A percentile compares a stretch with the other conserved stretches of the same genome.
phyloP scores from a whole-genome alignment of 176 grass and related monocot species.

The Aegilops speltoides region DNA sequence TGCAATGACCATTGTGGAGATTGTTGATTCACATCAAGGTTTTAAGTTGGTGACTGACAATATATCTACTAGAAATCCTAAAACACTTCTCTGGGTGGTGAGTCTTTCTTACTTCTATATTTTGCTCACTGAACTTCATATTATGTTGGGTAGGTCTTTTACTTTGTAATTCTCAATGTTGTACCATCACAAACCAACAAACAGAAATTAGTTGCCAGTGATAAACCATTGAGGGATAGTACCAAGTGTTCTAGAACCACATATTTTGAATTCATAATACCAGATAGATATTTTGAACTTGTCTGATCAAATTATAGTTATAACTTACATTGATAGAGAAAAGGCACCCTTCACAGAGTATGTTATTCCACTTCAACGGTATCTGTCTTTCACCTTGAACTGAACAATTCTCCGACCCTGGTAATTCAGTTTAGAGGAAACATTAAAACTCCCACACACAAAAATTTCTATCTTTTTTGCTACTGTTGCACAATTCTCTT shows the following conservation, averaged over 20 bases:
- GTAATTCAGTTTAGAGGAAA: not conserved
- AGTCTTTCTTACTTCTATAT: conserved; percentile 18
- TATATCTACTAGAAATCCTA: conserved; percentile 89
- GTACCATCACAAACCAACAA: conserved; percentile 5
- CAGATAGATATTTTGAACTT: not conserved
- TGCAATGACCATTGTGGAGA: conserved; percentile 98
- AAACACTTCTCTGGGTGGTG: conserved; percentile 96
- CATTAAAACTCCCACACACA: not conserved
- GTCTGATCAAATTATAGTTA: conserved; percentile 3
- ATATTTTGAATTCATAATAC: not conserved
- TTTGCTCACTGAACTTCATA: not conserved
- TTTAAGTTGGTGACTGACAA: conserved; percentile 97
- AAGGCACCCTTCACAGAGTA: not conserved
- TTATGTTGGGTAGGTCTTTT: not conserved
- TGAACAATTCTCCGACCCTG: not conserved
- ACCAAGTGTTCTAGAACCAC: not conserved
- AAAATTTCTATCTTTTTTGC: not conserved
- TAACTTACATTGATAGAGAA: not conserved
- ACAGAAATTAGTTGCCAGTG: not conserved
- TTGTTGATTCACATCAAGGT: conserved; percentile 98
- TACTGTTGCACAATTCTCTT: not conserved
- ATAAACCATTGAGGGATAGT: not conserved
- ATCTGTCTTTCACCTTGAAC: not conserved
- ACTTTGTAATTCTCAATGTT: not conserved
- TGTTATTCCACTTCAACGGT: not conserved